Base-by-base conservation (phyloP, 2,329 filamentous ascomycete species). In the Alternaria rosae region DNA sequence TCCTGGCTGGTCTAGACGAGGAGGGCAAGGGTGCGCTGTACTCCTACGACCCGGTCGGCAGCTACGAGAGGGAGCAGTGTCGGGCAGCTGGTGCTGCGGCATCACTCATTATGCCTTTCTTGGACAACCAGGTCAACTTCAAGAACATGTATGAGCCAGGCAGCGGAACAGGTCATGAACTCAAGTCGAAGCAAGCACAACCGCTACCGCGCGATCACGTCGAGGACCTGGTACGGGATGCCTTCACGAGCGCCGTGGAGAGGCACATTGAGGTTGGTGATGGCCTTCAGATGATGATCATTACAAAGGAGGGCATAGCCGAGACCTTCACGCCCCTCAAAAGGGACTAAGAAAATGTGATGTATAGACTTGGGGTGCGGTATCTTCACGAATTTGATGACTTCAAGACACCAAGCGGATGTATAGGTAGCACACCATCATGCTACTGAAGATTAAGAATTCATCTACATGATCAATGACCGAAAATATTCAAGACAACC, bases 121-220 rank as follows among this genome's bases (percentile, higher is more conserved):
- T 99, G 76, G 95, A 99, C 82, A 99, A 99, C 81, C 96, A 99
- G 83, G 95, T 99, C 85, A 98, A 98, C 84, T 94, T 94, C 86
- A 99, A 97, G 88, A 99, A 99, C 81, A 94, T 97, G 85, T 97
- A 97, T 79, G 86, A 95, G 58, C 93, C 94, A 11, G 92, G 91
- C 48, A 94, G 92, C 73, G 93, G 93, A 59, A 87, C 88, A 63
- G 94, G 94, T 44, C 92, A 97, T 81, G 90, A 89, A 56, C 83
- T 97, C 73, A 83, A 91, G 83, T 87, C 91, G 81, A 87, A 90
- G 71, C 86, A 89, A 78, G 79, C 85, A 25, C 85, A 89, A 75
- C 91, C 92, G 54, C 83, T 98, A 76, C 85, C 89, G 26, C 86
- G 88, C 75, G 82, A 86, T 57, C 89, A 91, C 63, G 94, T 97